Percentiles rank a stretch among this genome's conserved stretches.
Evolutionary conservation across 1,284 basidiomycete species (phyloP).

Genomic region (Leccinum fallax): DNA sequence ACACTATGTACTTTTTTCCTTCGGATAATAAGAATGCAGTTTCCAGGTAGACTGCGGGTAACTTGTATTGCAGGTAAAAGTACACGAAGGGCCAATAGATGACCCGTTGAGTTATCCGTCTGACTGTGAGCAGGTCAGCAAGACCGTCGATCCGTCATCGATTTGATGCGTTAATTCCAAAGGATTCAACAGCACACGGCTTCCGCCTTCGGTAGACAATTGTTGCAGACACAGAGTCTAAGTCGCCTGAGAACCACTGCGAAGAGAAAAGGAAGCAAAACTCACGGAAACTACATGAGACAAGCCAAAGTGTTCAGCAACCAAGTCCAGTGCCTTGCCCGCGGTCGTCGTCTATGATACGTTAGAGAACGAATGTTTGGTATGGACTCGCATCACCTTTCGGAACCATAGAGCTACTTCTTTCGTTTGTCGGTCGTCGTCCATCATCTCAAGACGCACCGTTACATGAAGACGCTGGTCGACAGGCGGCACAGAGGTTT

Average conservation of each 20-base stretch:
- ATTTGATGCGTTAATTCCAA: slow-evolving; percentile 41
- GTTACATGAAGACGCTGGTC: slow-evolving; percentile 61
- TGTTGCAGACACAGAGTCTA: slow-evolving; percentile 39
- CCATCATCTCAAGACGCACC: slow-evolving; percentile 33
- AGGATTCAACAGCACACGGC: slow-evolving; percentile 43
- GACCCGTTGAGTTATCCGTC: not conserved
- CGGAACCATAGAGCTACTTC: slow-evolving; percentile 63
- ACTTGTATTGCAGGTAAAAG: not conserved
- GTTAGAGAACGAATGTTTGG: slow-evolving; percentile 10
- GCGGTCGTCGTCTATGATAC: slow-evolving; percentile 41
- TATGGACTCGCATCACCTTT: slow-evolving; percentile 45
- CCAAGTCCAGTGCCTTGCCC: slow-evolving; percentile 53
- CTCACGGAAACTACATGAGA: slow-evolving; percentile 28
- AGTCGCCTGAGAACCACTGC: slow-evolving; percentile 1
- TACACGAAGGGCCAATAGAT: not conserved
- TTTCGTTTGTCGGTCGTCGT: slow-evolving; percentile 27
- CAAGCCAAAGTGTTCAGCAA: slow-evolving; percentile 41
- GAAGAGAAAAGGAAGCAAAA: not conserved
- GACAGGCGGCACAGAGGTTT: slow-evolving; percentile 43
- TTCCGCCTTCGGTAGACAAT: slow-evolving; percentile 21
- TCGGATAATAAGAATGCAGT: slow-evolving; percentile 20
- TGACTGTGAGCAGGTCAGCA: slow-evolving; percentile 18
- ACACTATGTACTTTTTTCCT: slow-evolving; percentile 25
- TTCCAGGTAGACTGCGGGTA: slow-evolving; percentile 4
- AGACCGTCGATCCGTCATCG: slow-evolving; percentile 45